phyloP scores from a whole-genome alignment of 1,139 yeast species.

The Yamadazyma dendronema region DNA sequence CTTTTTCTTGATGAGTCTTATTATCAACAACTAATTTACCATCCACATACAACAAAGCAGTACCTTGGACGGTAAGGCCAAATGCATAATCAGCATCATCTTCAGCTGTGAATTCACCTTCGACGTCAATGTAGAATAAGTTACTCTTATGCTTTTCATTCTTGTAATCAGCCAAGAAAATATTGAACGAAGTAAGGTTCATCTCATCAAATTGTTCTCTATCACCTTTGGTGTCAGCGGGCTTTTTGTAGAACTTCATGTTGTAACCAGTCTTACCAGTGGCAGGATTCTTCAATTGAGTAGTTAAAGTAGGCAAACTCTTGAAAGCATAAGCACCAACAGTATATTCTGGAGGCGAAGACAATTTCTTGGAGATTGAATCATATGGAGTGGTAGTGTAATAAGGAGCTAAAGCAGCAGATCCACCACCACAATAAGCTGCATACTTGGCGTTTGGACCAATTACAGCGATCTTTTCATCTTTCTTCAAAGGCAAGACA shows the following conservation, averaged over 20 bases:
- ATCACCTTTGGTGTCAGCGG: conserved; percentile 13
- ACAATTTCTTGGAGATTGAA: conserved; percentile 22
- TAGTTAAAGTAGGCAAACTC: conserved; percentile 26
- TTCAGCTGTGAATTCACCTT: conserved; percentile 42
- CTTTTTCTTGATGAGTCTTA: conserved; percentile 48
- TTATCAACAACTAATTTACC: conserved; percentile 55
- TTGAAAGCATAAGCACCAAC: conserved; percentile 22
- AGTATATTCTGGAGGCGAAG: conserved; percentile 16
- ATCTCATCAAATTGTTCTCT: conserved; percentile 36
- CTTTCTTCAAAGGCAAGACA: conserved; percentile 36
- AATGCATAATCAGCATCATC: conserved; percentile 48
- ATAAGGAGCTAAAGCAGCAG: conserved; percentile 29
- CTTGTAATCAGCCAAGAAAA: conserved; percentile 49
- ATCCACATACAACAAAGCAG: conserved; percentile 50
- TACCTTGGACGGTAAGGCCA: conserved; percentile 50
- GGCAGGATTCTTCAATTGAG: conserved; percentile 17
- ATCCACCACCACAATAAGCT: conserved; percentile 34
- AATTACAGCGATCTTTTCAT: conserved; percentile 27
- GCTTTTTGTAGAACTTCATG: conserved; percentile 32
- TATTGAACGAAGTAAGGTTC: conserved; percentile 27
- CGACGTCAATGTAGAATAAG: conserved; percentile 41
- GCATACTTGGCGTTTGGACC: conserved; percentile 33
- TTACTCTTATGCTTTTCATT: conserved; percentile 20
- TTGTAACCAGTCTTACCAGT: conserved; percentile 41
- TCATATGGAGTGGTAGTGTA: conserved; percentile 32